Base-by-base conservation (phyloP, 257 asterid genomes). In the Salvia miltiorrhiza region DNA sequence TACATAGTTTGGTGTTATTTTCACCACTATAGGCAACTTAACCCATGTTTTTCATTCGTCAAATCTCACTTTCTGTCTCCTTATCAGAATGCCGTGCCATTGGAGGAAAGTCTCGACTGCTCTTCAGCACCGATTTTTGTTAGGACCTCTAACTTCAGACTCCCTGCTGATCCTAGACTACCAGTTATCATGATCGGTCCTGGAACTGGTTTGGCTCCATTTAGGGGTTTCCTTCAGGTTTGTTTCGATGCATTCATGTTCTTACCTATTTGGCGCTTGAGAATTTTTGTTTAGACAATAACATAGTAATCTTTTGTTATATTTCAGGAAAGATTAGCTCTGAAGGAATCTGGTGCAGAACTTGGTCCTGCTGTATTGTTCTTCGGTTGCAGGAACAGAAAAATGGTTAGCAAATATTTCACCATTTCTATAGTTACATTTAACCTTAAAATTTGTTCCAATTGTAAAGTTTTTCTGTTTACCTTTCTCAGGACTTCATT, bases 161-260 rank as follows among this genome's bases (percentile, higher is more conserved):
- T 92, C 63, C 99, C 99, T 32, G 63, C 90, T 54, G 96, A 92
- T 77, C 81, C 95, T 61, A 81, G 84, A 84, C 86, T 85, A 41
- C 99, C 99, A 3, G 61, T 94, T 35, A 79, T 91, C 70, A 94
- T 94, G 99, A 83, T 92, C 13, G 99, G 99, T 54, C 99, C 99
- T 55, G 99, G 99, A 61, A 94, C 99, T 39, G 99, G 99, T 10
- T 78, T 94, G 77, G 99, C 99, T 70, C 99, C 99, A 20, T 92
- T 94, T 69, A 86, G 99, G 67, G 99, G 99, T 53, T 94, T 94
- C 79, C 96, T 94, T 78, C 99, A 93, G 98, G 98, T 93, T 77
- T 30, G 85, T 41, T 4, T 56, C 50, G 41, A 53, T 54, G 12
- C 48, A 20, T 39, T 37, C 52, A 13, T 56, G 10, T 39, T 56